Conservation (phyloP, 2,329 filamentous ascomycete species). For the Arachnomyces sp. region DNA sequence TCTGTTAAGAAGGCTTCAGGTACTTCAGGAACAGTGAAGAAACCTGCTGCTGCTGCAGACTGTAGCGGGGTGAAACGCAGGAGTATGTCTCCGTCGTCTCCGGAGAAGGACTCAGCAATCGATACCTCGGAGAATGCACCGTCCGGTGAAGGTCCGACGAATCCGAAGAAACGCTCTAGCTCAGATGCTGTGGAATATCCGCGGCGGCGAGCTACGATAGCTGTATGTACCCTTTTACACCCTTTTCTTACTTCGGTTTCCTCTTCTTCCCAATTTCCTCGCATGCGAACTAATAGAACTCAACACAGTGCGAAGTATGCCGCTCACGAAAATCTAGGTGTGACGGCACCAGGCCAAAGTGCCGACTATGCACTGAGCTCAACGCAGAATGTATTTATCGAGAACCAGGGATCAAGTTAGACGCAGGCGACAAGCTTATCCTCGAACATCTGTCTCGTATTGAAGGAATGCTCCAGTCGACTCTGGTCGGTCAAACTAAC, state of each 20-base stretch:
- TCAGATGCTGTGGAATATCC: slow-evolving; percentile 25
- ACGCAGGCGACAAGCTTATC: slow-evolving; percentile 79
- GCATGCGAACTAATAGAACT: neutral
- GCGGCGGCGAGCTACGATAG: slow-evolving; percentile 26
- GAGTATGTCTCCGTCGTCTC: slow-evolving; percentile 16
- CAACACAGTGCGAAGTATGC: slow-evolving; percentile 64
- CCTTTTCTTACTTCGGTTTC: slow-evolving; percentile 1
- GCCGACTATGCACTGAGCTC: slow-evolving; percentile 72
- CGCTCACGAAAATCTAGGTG: slow-evolving; percentile 72
- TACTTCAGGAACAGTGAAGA: too few relatives aligned
- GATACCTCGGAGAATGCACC: neutral
- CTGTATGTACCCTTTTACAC: slow-evolving; percentile 16
- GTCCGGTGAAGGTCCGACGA: slow-evolving; percentile 11
- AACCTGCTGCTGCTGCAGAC: too few relatives aligned
- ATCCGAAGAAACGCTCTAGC: slow-evolving; percentile 23
- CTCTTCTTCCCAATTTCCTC: too few relatives aligned
- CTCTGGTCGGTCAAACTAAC: slow-evolving; percentile 37
- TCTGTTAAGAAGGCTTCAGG: too few relatives aligned
- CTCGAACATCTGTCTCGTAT: slow-evolving; percentile 69
- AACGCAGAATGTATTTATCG: slow-evolving; percentile 77
- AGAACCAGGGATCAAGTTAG: slow-evolving; percentile 78
- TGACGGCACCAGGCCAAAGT: slow-evolving; percentile 72
- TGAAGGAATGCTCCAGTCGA: slow-evolving; percentile 68
- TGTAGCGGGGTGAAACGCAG: neutral
- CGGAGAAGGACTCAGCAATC: slow-evolving; percentile 11